Evolutionary conservation across 768 basidiomycete species (phyloP), one percentile per base, ranked within the genome.

Genomic region (Brasilioporus rufonigricans): DNA sequence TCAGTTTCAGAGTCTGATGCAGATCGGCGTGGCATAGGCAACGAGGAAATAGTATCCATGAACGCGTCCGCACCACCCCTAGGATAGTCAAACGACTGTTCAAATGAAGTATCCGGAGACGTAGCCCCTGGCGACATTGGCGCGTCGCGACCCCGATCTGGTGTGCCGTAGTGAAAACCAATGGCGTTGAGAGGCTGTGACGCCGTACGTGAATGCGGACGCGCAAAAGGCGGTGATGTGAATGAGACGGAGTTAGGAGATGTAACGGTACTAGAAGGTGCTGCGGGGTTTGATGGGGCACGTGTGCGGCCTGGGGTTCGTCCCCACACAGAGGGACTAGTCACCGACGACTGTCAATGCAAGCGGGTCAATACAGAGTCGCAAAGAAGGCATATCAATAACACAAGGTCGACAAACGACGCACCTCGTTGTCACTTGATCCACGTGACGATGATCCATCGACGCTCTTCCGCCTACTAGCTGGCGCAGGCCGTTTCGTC

Each of bases 361-460:
- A 49, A 46, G 33, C 11, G 33, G 51, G 54, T 62, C 45, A 65
- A 46, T 21, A 50, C 48, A 48, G 26, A 45, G 44, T 57, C 39
- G 24, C 21, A 46, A 43, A 39, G n/a, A 35, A 41, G 27, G 24
- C 33, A 27, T 29, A 33, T 1, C 41, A 5, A 52, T 33, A 46
- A 8, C 44, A 54, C 10, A 49, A 52, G 33, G 26, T 31, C 12
- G 8, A 10, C 26, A 31, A 50, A 41, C 24, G 27, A 57, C 80
- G 48, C 40, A 89, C 90, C 77, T 93, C 91, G 3, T 85, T 84
- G 60, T 93, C 91, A 62, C 90, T 91, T 44, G 67, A 58, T 9
- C 73, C 68, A 24, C 72, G 74, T 39, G 68, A 70, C 40, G 75
- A 69, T 27, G 78, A 73, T 56, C 78, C 86, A 11, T 87, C 88